Base-by-base conservation (phyloP, 768 basidiomycete species). In the Mycena alexandri region DNA sequence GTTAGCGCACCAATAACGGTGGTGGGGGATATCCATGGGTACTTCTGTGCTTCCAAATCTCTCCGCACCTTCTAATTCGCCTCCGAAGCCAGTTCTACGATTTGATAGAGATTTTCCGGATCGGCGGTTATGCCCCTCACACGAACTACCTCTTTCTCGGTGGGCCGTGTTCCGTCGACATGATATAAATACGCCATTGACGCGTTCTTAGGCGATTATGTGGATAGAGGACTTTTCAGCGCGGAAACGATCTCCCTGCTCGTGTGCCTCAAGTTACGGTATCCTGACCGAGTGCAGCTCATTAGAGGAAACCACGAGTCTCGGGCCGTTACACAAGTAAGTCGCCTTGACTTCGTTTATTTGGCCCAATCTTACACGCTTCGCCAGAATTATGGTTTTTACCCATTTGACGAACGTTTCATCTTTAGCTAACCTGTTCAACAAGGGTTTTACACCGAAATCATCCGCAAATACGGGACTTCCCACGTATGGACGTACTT, bases 1-100 rank as follows among this genome's bases (percentile, higher is more conserved):
- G 93, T 99, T 60, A 92, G 90, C 70, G 93, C 97, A 8, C 97
- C 97, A 21, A 95, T 99, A 44, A 99, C 98, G 1, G 98, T 99
- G 29, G 98, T 99, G 44, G 98, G 98, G 54, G 98, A 99, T 78
- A 99, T 99, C 55, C 98, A 99, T 78, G 98, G 96, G 96, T 97
- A 81, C 86, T 93, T 82, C 42, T 63, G 50, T 52, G 42, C 55
- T 60, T 62, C 41, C 61, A 64, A 59, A 65, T 68, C 73, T 10
- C 46, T 72, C 84, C 79, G 21, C 17, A 16, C 38, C 19, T 75
- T 70, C 72, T 73, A 73, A 58, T 42, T 14, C 16, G 74, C 72
- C 72, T 71, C 74, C 78, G 79, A 80, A 98, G 97, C 65, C 97
- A 99, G 87, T 99, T 99, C 81, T 97, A 99, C 83, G 97, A 99